These are phyloP conservation scores for Phycomyces blakesleeanus DNA, from an alignment of 192 early-diverging fungal species.

Conservation along the genomic window DNA sequence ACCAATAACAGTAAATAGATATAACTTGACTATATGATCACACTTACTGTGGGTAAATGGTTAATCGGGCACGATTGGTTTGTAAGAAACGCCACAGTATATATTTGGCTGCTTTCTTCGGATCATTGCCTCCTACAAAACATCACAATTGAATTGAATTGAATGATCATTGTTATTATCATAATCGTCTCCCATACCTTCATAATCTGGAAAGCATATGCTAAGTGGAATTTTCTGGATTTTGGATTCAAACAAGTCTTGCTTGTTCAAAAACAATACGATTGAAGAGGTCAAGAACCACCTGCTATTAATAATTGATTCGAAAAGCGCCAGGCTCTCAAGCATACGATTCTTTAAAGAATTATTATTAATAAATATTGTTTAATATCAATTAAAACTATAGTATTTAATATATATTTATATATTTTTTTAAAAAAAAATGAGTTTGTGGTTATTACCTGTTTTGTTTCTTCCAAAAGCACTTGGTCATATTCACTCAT, in stretches of 20 bases:
- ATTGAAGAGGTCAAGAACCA: constrained; percentile 82
- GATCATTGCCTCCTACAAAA: constrained; percentile 61
- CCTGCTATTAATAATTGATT: constrained; percentile 80
- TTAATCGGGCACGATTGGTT: constrained; percentile 77
- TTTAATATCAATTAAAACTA: no score
- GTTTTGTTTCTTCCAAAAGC: constrained; percentile 66
- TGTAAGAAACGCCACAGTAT: constrained; percentile 90
- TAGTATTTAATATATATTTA: no score
- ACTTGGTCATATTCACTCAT: constrained; percentile 86
- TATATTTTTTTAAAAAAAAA: no score
- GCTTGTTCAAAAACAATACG: constrained; percentile 84
- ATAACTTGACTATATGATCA: background rate
- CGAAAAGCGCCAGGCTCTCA: constrained; percentile 76
- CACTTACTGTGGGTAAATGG: constrained; percentile 82
- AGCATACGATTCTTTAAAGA: constrained; percentile 86
- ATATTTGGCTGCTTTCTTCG: constrained; percentile 84
- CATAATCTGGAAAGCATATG: constrained; percentile 79
- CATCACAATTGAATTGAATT: constrained; percentile 2
- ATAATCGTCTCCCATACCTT: no score
- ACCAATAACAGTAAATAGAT: no score
- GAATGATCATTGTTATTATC: constrained; percentile 23
- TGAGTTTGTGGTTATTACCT: constrained; percentile 20
- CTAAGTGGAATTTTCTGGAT: constrained; percentile 62
- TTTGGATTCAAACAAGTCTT: constrained; percentile 76
- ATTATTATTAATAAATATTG: no score